A percentile compares a stretch with the other conserved stretches of the same genome.
Evolutionary conservation across 2,329 filamentous ascomycete genomes (phyloP).

Genomic region (Ophiosphaerella narmari): DNA sequence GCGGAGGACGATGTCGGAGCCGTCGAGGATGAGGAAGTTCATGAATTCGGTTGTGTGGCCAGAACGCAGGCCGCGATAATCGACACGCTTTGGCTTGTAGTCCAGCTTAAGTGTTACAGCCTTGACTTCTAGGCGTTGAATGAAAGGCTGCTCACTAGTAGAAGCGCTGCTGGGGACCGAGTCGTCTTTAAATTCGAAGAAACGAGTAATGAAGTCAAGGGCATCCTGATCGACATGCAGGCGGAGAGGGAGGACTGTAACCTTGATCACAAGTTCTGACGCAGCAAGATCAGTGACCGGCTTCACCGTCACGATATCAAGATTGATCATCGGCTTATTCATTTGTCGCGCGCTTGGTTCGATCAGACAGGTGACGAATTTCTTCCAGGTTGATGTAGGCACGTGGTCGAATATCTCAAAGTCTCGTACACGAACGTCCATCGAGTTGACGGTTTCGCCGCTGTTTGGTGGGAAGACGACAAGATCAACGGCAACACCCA

Average conservation of each 20-base stretch:
- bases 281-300: conserved; percentile 83
- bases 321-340: conserved; percentile 84
- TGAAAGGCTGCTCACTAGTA: conserved; percentile 71
- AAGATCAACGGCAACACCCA: conserved; percentile 81
- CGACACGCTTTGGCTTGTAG: conserved; percentile 98
- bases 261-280: conserved; percentile 83
- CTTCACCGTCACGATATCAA: conserved; percentile 86
- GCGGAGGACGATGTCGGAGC: conserved; percentile 80
- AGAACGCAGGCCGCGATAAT: conserved; percentile 89
- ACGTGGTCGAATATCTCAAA: conserved; percentile 94
- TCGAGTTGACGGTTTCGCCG: conserved; percentile 83
- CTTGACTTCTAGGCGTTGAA: conserved; percentile 87
- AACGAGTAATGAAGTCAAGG: conserved; percentile 92
- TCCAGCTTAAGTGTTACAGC: conserved; percentile 84
- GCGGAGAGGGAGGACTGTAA: conserved; percentile 78
- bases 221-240: conserved; percentile 97
- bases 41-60: conserved; percentile 97
- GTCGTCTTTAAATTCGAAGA: conserved; percentile 97
- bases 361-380: conserved; percentile 92
- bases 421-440: conserved; percentile 81
- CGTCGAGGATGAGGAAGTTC: conserved; percentile 95
- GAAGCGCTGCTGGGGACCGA: conserved; percentile 61
- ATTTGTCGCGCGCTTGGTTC: conserved; percentile 86
- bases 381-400: conserved; percentile 95
- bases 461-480: conserved; percentile 76